Evolutionary conservation across 345 rosid genomes (phyloP), one percentile per base, ranked within the genome.

Genomic region (Orychophragmus violaceus): DNA sequence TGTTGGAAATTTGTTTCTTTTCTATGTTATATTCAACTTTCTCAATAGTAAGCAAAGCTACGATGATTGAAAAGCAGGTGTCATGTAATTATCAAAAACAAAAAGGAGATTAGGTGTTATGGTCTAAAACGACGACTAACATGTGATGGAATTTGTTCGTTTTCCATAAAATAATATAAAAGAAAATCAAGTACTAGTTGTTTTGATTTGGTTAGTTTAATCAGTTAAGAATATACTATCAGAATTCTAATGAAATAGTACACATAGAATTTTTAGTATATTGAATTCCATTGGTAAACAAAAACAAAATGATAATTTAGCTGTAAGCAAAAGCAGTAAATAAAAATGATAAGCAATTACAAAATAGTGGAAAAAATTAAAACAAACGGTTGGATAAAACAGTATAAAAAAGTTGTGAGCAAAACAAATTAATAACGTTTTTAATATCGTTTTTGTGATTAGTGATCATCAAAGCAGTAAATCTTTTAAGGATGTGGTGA

Each of bases 111-210:
- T 63, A 55, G 59, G 64, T 59, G 67, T 50, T 49, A 22, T 36
- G 16, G 30, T 49, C 66, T 69, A 23, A 49, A 71, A 13, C 22
- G 54, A 42, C 74, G 62, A 54, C 68, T 62, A 61, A 70, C 58
- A 45, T 45, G 58, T 35, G 58, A 56, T 55, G 69, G 58, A 55
- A 45, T 71, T 33, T 62, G 30, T 71, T 71, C 33, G 24, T 25
- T 62, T 62, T 45, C 57, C 24, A 62, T 41, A 6, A 24, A 13
- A 5, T 33, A 18, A 54, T 45, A 9, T 22, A 3, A 11, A 3
- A 29, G 8, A 39, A 27, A 41, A 5, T 30, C 21, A 52, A 52
- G 48, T 44, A 59, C 59, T n/a, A 8, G 74, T 36, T 22, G 2
- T 23, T n/a, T 11, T 46, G 1, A 50, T 28, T 29, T 39, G 44